Evolutionary conservation across 108 stramenopile species (phyloP).

Genomic region (Nitzschia sp.): DNA sequence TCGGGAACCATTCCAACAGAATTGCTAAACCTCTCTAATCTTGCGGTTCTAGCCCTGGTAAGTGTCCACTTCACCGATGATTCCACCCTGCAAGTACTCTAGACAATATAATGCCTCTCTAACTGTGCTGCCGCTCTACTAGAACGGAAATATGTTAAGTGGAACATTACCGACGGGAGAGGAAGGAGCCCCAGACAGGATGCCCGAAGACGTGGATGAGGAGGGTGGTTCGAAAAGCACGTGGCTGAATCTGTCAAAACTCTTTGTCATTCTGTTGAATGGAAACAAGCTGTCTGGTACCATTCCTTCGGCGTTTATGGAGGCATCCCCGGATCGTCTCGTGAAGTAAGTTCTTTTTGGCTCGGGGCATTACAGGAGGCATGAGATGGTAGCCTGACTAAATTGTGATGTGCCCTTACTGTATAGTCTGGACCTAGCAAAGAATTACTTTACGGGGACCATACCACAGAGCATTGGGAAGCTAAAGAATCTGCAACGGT

Average conservation of each 20-base stretch:
- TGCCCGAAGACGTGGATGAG: no score
- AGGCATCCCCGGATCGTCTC: slow-evolving; percentile 1
- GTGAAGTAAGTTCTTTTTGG: background rate
- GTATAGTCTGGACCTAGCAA: slow-evolving; percentile 30
- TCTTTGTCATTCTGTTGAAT: slow-evolving; percentile 1
- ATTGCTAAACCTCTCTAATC: background rate
- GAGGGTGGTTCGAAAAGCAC: no score
- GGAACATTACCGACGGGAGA: slow-evolving; percentile 22
- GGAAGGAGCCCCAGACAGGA: no score
- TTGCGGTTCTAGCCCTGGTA: background rate
- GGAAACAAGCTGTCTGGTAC: slow-evolving; percentile 28
- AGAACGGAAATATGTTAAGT: background rate
- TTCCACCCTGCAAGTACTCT: no score
- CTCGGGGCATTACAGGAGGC: background rate
- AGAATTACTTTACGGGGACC: slow-evolving; percentile 53
- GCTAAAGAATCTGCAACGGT: slow-evolving; percentile 28
- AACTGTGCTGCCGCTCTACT: no score
- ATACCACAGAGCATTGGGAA: slow-evolving; percentile 45
- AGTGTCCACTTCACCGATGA: no score
- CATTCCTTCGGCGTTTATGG: slow-evolving; percentile 25
- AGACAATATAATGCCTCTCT: no score
- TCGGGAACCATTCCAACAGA: slow-evolving; percentile 37
- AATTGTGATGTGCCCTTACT: background rate
- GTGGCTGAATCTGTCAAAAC: slow-evolving; percentile 13
- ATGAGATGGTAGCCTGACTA: no score